A percentile compares a stretch with the other conserved stretches of the same genome.
phyloP scores from a whole-genome alignment of 768 basidiomycete species.

The Leccinum ochraceum region DNA sequence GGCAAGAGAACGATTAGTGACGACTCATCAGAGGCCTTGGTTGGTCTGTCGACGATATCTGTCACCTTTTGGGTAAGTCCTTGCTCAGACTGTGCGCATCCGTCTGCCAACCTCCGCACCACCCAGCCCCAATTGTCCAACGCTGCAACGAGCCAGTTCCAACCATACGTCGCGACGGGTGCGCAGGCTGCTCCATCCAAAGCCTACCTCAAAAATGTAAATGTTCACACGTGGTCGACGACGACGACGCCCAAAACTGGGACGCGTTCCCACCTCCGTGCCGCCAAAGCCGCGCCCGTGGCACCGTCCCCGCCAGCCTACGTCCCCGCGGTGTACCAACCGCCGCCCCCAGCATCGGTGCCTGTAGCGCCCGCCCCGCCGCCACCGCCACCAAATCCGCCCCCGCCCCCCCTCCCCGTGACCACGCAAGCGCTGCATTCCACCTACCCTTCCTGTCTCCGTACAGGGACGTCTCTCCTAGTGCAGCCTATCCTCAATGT shows the following conservation, averaged over 20 bases:
- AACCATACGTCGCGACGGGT: slow-evolving; percentile 33
- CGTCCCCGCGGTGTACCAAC: slow-evolving; percentile 40
- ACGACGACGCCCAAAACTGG: slow-evolving; percentile 46
- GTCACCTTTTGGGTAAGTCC: too few species aligned
- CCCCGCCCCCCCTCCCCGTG: slow-evolving; percentile 58
- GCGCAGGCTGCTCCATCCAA: slow-evolving; percentile 32
- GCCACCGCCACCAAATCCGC: slow-evolving; percentile 45
- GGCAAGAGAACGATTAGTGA: too few species aligned
- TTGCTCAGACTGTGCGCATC: too few species aligned
- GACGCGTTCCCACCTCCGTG: slow-evolving; percentile 42
- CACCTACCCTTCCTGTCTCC: slow-evolving; percentile 86
- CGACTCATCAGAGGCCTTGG: too few species aligned
- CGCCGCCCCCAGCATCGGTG: slow-evolving; percentile 35
- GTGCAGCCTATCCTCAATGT: slow-evolving; percentile 78
- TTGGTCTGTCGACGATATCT: too few species aligned
- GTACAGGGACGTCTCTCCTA: slow-evolving; percentile 86
- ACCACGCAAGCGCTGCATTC: slow-evolving; percentile 71
- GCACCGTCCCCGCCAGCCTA: slow-evolving; percentile 37
- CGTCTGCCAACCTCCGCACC: too few species aligned
- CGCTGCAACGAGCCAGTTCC: slow-evolving; percentile 39
- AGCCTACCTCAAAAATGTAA: slow-evolving; percentile 57
- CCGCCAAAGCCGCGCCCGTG: slow-evolving; percentile 41
- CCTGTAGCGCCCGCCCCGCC: slow-evolving; percentile 28
- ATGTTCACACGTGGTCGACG: slow-evolving; percentile 68
- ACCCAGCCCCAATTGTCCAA: slow-evolving; percentile 41